Evolutionary conservation across 306 rosid species (phyloP).

Genomic region (Castanea crenata): DNA sequence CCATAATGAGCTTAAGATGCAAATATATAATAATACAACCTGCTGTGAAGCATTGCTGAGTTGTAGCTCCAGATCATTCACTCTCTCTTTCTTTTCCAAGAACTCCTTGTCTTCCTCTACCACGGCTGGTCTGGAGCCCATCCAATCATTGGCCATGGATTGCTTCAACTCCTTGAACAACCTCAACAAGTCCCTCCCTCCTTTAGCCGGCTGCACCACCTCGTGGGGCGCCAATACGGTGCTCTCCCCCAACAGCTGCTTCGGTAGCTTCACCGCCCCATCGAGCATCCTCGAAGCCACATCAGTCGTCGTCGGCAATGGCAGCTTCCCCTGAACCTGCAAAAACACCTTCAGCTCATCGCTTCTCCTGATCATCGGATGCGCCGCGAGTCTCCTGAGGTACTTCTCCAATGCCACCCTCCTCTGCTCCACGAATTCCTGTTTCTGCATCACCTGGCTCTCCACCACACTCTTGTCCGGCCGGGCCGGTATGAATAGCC

Average conservation of each 20-base stretch:
- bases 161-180: conserved; percentile 88
- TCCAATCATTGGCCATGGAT: conserved; percentile 89
- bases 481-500: conserved; percentile 74
- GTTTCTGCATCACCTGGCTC: conserved; percentile 95
- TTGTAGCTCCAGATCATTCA: conserved; percentile 73
- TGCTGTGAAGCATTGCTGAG: conserved; percentile 76
- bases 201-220: conserved; percentile 82
- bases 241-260: conserved; percentile 64
- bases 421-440: conserved; percentile 95
- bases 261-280: conserved; percentile 80
- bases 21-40: conserved; percentile 35
- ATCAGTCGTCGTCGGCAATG: conserved; percentile 52
- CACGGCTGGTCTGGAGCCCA: conserved; percentile 63
- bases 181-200: conserved; percentile 89
- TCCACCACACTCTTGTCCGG: conserved; percentile 96
- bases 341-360: conserved; percentile 76
- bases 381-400: conserved; percentile 62
- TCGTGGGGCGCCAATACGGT: conserved; percentile 58
- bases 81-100: conserved; percentile 65
- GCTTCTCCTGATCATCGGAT: conserved; percentile 79
- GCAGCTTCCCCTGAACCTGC: conserved; percentile 71
- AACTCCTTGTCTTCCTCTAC: conserved; percentile 93
- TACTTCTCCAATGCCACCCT: conserved; percentile 85
- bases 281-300: conserved; percentile 92
- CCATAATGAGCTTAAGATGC: not conserved